Base-by-base conservation (phyloP, 371 early-diverging fungal genomes). In the Apophysomyces ossiformis region DNA sequence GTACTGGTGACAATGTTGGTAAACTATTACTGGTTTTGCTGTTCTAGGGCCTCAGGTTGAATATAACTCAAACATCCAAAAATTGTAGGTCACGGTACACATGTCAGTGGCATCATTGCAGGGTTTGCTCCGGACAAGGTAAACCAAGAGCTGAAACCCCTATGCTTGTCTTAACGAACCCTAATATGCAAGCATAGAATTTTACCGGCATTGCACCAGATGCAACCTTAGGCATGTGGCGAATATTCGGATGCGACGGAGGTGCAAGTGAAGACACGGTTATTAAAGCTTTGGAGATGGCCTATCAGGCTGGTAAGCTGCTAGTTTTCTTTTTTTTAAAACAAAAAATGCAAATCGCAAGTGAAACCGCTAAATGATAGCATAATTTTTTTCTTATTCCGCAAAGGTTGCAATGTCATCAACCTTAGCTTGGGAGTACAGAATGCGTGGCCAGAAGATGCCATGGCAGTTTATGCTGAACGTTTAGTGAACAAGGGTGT, bases 181-280 rank as follows among this genome's bases (percentile, higher is more conserved):
- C 6, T 26, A 16, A 16, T 41, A 44, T 26, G 21, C 9, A 50
- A n/a, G 12, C 47, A 47, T 18, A 60, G 60, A 37, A 43, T 26
- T 60, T 60, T 60, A 43, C 43, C 7, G 60, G 60, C 1, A 26
- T 60, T 37, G 60, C 60, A n/a, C 60, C 60, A 7, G 60, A 60
- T 41, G 73, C 59, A 7, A 87, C 78, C 2, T 67, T 86, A 36
- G 86, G 85, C 11, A 82, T 77, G 18, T 87, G 83, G 70, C 77
- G 87, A 38, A 69, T 86, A 16, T 87, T 90, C 70, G 86, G 87
- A 13, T 89, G 91, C 72, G 63, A 69, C 2, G 90, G 87, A 6
- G 75, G 74, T 45, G 82, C 87, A 6, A 73, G 73, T 2, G 79
- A 78, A 62, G 89, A 89, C 60, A 69, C 82, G 15, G 80, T 92